Base-by-base conservation (phyloP, 306 rosid species). In the Trifolium fragiferum region DNA sequence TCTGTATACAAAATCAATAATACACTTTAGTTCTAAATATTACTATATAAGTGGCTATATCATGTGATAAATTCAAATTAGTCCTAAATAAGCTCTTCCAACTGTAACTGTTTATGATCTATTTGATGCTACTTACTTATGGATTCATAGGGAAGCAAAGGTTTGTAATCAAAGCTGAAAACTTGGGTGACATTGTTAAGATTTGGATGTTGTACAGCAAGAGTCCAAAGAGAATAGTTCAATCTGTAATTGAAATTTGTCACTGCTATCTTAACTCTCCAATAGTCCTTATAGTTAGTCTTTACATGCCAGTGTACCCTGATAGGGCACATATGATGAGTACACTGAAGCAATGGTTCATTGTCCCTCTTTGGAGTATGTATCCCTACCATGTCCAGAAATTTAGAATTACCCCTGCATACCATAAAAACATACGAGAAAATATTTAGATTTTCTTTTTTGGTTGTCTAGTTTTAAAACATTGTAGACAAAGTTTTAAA, bases 251-350 rank as follows among this genome's bases (percentile, higher is more conserved):
- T 88, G 81, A 92, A 94, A 82, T 94, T 94, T 23, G 96, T 94
- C 23, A 92, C 72, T 2, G 97, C 78, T 16, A 94, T 57, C 87
- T 94, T 91, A 80, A 87, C 93, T 23, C 96, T 81, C 97, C 99
- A 92, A 33, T 91, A 94, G 68, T 91, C 98, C 79, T 85, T 91
- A 66, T 91, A 94, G 83, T 94, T 94, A 21, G 66, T 74, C 84
- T 88, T 90, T 74, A 94, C 95, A 54, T 90, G 96, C 96, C 99
- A 94, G 71, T 94, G 97, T 40, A 94, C 93, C 41, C 98, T 85
- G 38, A 92, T 82, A 0, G 97, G 98, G 80, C 98, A 94, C 96
- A 94, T 91, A 54, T 94, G 97, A 76, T 90, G 94, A 15, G 98
- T 94, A 78, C 98, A 94, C 40, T 91, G 97, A 68, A 90, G 80